Conservation (phyloP, 176 grass and related monocot species). For the Lolium perenne region DNA sequence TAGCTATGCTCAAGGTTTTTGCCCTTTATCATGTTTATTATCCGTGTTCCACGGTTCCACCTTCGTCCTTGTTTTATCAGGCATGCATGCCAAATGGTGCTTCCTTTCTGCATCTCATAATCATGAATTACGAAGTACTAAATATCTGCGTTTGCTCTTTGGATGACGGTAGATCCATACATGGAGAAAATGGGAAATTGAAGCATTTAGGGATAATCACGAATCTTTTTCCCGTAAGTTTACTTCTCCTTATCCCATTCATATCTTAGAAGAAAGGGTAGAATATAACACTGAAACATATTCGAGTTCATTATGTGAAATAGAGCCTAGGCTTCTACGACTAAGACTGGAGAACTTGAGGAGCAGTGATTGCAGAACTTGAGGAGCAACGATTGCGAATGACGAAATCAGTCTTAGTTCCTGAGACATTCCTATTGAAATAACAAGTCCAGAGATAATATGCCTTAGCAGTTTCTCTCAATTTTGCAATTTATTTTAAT, state of each 20-base stretch:
- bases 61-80: neutral
- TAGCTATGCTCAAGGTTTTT: constrained; percentile 90
- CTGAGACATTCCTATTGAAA: too few relatives aligned
- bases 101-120: neutral
- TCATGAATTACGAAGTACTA: neutral
- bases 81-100: neutral
- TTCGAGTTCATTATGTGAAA: too few relatives aligned
- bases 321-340: too few relatives aligned
- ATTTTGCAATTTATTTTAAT: neutral
- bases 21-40: neutral
- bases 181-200: constrained; percentile 98
- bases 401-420: neutral
- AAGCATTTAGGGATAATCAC: constrained; percentile 83
- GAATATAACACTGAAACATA: constrained; percentile 12
- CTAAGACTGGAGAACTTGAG: too few relatives aligned
- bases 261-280: constrained; percentile 2
- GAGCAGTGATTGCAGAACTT: neutral
- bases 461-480: constrained; percentile 23
- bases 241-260: neutral
- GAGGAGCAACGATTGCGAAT: neutral
- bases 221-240: constrained; percentile 75
- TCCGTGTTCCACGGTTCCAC: neutral
- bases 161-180: constrained; percentile 71
- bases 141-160: constrained; percentile 31
- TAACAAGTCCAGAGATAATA: neutral